phyloP scores from a whole-genome alignment of 495 filamentous ascomycete genomes.

The Penicillium daleae region DNA sequence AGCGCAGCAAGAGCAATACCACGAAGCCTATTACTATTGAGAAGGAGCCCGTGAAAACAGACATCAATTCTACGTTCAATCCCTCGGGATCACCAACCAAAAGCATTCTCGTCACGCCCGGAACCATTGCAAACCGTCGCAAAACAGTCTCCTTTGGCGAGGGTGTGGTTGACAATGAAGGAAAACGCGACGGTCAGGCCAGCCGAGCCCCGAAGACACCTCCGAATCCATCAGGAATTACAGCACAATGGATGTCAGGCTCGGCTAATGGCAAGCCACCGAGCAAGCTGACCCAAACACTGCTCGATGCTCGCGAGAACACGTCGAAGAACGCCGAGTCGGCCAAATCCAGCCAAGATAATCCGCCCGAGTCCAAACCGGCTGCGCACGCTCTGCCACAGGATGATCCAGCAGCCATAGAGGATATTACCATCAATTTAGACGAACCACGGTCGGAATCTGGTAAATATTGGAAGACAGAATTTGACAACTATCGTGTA shows the following conservation, averaged over 20 bases:
- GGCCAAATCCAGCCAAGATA: constrained; percentile 17
- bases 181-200: constrained; percentile 43
- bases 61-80: constrained; percentile 36
- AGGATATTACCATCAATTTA: constrained; percentile 72
- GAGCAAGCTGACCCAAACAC: constrained; percentile 51
- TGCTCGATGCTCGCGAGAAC: constrained; percentile 50
- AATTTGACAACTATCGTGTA: constrained; percentile 80
- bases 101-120: constrained; percentile 88
- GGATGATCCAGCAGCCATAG: constrained; percentile 44
- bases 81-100: constrained; percentile 64
- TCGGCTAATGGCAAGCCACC: constrained; percentile 52
- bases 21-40: constrained; percentile 25
- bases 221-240: constrained; percentile 58
- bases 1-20: constrained; percentile 28
- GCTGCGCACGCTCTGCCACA: constrained; percentile 10
- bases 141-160: constrained; percentile 92
- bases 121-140: constrained; percentile 72
- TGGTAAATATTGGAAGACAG: constrained; percentile 90
- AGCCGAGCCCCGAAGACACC: constrained; percentile 39
- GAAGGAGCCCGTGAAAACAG: constrained; percentile 32
- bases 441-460: constrained; percentile 81
- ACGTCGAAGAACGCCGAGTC: constrained; percentile 32
- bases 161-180: constrained; percentile 65
- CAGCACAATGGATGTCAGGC: constrained; percentile 64
- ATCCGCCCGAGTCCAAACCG: constrained; percentile 18